These are phyloP conservation scores for Wakefieldia striispora DNA, from an alignment of 768 basidiomycete genomes.

Conservation along the genomic window DNA sequence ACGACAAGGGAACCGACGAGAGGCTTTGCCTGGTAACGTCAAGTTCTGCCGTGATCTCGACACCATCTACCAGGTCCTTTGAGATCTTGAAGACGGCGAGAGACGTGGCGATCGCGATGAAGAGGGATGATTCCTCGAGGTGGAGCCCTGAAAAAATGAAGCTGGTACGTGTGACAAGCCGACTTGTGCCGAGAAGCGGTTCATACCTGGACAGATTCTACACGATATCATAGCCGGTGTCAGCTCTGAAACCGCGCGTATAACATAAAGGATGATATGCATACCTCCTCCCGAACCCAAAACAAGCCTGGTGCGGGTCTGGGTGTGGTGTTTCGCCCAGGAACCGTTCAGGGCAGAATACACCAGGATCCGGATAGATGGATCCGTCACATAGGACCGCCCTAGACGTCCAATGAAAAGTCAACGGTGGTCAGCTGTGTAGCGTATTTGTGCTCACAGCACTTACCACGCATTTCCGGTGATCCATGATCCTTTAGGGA, in stretches of 20 bases:
- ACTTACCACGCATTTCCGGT: constrained; percentile 27
- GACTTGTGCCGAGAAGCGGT: too few relatives aligned
- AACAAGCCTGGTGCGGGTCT: constrained; percentile 16
- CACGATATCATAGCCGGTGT: background rate
- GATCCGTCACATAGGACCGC: constrained; percentile 51
- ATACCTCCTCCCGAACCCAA: constrained; percentile 33
- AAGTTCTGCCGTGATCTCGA: constrained; percentile 42
- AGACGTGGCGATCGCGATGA: constrained; percentile 30
- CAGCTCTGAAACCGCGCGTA: too few relatives aligned
- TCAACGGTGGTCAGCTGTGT: constrained; percentile 2
- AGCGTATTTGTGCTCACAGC: too few relatives aligned
- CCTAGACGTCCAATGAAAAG: constrained; percentile 32
- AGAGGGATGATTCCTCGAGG: constrained; percentile 31
- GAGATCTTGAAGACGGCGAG: constrained; percentile 47
- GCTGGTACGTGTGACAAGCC: too few relatives aligned
- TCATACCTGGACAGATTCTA: constrained; percentile 23
- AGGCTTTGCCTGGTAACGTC: constrained; percentile 43
- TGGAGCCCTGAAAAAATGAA: too few relatives aligned
- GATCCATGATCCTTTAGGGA: constrained; percentile 26
- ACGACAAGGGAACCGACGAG: constrained; percentile 35
- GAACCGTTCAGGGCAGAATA: constrained; percentile 36
- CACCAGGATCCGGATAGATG: constrained; percentile 32
- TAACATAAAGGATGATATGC: background rate
- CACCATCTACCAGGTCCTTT: constrained; percentile 40
- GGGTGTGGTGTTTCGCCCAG: constrained; percentile 20